phyloP scores from a whole-genome alignment of 352 stramenopile species.

The Globisporangium cylindrosporum region DNA sequence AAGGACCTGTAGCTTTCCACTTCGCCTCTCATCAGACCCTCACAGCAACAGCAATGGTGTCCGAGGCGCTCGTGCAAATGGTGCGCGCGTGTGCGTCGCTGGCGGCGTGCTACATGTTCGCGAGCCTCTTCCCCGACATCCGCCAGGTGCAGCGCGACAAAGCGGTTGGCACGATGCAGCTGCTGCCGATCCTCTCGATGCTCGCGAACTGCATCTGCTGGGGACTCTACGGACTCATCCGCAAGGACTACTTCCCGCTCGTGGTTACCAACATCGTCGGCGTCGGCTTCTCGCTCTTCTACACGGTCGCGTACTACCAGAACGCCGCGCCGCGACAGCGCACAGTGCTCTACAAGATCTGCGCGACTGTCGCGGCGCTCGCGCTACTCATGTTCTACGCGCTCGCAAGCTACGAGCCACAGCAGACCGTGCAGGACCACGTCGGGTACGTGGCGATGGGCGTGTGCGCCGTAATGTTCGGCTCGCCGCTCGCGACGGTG shows the following conservation, averaged over 20 bases:
- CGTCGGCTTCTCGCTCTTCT: conserved; percentile 37
- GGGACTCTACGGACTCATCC: conserved; percentile 50
- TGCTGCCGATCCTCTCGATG: conserved; percentile 57
- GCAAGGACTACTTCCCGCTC: conserved; percentile 50
- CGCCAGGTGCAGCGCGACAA: conserved; percentile 31
- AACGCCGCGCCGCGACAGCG: conserved; percentile 10
- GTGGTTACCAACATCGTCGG: conserved; percentile 50
- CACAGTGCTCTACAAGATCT: conserved; percentile 25
- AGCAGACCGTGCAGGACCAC: conserved; percentile 28
- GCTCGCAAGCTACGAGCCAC: conserved; percentile 25
- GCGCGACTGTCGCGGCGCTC: conserved; percentile 22
- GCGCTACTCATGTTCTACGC: conserved; percentile 36
- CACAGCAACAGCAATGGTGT: conserved; percentile 17
- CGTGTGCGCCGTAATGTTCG: conserved; percentile 61
- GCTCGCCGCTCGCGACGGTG: conserved; percentile 48
- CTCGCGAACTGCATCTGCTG: conserved; percentile 58
- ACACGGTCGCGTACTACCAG: conserved; percentile 46
- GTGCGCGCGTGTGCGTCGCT: conserved; percentile 42
- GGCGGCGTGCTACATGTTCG: conserved; percentile 44
- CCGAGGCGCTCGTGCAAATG: conserved; percentile 23
- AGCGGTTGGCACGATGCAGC: conserved; percentile 10
- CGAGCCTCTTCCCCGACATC: conserved; percentile 39
- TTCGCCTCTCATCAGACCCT: neutral
- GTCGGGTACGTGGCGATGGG: conserved; percentile 57
- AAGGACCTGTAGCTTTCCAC: neutral